phyloP scores from a whole-genome alignment of 768 basidiomycete genomes.

The Pisolithus albus region DNA sequence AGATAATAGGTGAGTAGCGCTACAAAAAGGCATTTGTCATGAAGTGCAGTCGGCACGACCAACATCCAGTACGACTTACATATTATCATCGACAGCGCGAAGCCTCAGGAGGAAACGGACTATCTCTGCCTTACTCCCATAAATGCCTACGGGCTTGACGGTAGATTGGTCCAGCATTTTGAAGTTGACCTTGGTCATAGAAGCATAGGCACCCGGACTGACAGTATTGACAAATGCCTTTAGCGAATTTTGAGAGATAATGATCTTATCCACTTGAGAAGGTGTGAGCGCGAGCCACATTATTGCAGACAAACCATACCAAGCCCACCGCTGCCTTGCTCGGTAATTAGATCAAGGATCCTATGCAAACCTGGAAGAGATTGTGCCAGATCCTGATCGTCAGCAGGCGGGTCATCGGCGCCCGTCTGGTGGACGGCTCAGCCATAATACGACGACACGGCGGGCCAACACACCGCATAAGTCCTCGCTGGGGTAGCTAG shows the following conservation, averaged over 20 bases:
- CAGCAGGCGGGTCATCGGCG: background rate
- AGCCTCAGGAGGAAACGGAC: slow-evolving; percentile 36
- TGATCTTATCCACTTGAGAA: slow-evolving; percentile 52
- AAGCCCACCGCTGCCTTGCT: slow-evolving; percentile 40
- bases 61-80: slow-evolving; percentile 28
- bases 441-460: background rate
- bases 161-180: slow-evolving; percentile 38
- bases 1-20: slow-evolving; percentile 3
- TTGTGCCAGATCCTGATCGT: slow-evolving; percentile 3
- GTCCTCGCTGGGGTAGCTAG: background rate
- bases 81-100: slow-evolving; percentile 30
- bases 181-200: slow-evolving; percentile 54
- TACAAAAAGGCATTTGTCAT: background rate
- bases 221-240: slow-evolving; percentile 41
- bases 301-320: slow-evolving; percentile 24
- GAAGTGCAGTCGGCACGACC: background rate
- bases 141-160: slow-evolving; percentile 49
- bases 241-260: slow-evolving; percentile 49
- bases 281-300: background rate
- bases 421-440: background rate
- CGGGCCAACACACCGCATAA: background rate
- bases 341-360: slow-evolving; percentile 41
- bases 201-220: slow-evolving; percentile 44
- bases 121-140: slow-evolving; percentile 49
- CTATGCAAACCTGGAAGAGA: slow-evolving; percentile 37